Percentiles rank a stretch among this genome's conserved stretches.
These are phyloP conservation scores for Tephrocybe rancida DNA, from an alignment of 768 basidiomycete species.

Conservation along the genomic window DNA sequence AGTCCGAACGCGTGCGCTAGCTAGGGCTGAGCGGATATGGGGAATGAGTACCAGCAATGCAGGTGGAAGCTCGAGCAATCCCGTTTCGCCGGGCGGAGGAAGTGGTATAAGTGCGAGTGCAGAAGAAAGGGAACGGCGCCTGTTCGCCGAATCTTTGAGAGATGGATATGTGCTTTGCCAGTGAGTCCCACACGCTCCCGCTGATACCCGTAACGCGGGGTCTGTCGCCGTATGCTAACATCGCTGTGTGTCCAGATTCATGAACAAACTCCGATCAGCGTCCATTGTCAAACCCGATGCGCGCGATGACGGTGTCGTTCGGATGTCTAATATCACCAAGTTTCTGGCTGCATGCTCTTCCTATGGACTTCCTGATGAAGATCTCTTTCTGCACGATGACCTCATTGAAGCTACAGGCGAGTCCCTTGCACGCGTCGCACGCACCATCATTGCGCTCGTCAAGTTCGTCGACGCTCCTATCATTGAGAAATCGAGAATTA, in stretches of 20 bases:
- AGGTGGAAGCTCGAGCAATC: conserved; percentile 43
- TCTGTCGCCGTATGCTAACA: conserved; percentile 4
- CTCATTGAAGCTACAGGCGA: conserved; percentile 63
- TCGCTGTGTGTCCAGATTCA: conserved; percentile 48
- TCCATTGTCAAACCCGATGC: conserved; percentile 63
- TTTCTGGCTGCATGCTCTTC: conserved; percentile 78
- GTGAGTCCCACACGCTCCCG: conserved; percentile 51
- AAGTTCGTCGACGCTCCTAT: conserved; percentile 58
- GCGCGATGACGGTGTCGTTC: conserved; percentile 66
- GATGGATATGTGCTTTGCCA: conserved; percentile 91
- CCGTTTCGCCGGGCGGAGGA: conserved; percentile 29
- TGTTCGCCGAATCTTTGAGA: conserved; percentile 74
- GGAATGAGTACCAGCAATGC: conserved; percentile 57
- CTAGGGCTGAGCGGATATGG: conserved; percentile 78
- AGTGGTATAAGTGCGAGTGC: conserved; percentile 49
- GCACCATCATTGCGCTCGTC: conserved; percentile 70
- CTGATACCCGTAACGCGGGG: no score
- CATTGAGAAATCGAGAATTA: conserved; percentile 46
- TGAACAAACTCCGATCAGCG: conserved; percentile 75
- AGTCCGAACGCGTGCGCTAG: conserved; percentile 57
- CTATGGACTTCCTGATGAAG: conserved; percentile 62
- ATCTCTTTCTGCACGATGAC: conserved; percentile 71
- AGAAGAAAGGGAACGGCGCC: conserved; percentile 74
- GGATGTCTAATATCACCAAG: conserved; percentile 72
- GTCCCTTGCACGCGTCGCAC: conserved; percentile 70